phyloP scores from a whole-genome alignment of 2,329 filamentous ascomycete genomes.

The Neopestalotiopsis sp. region DNA sequence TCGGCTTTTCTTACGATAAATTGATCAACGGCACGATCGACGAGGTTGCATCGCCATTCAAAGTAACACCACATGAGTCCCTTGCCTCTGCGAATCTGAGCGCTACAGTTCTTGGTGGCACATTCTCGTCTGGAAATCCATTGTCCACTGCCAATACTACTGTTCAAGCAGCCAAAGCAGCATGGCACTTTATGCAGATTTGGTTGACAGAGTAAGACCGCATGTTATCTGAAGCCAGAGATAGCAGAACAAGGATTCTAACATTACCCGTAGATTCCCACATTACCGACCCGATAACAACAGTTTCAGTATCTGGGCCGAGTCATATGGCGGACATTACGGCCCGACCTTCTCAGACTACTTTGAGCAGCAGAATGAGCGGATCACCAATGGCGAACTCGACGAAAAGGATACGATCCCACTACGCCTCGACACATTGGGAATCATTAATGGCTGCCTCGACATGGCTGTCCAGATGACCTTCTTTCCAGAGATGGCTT shows the following conservation, averaged over 20 bases:
- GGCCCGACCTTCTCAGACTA: constrained; percentile 21
- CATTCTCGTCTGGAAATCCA: constrained; percentile 14
- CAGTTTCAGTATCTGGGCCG: constrained; percentile 58
- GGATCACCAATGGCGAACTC: constrained; percentile 2
- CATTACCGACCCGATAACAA: constrained; percentile 41
- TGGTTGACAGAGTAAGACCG: constrained; percentile 20
- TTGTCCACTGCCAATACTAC: constrained; percentile 19
- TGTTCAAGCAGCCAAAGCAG: constrained; percentile 4
- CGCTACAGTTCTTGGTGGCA: constrained; percentile 6
- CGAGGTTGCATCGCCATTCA: constrained; percentile 25
- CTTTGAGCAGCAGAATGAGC: constrained; percentile 17
- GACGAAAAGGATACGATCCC: not conserved
- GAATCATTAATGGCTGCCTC: constrained; percentile 75
- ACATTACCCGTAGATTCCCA: constrained; percentile 14
- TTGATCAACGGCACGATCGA: constrained; percentile 33
- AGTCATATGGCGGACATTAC: constrained; percentile 27
- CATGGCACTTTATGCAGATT: constrained; percentile 24
- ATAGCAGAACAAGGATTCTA: not conserved
- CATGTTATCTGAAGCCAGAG: not conserved
- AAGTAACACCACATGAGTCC: not conserved
- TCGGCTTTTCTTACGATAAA: constrained; percentile 37
- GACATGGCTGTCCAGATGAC: constrained; percentile 68
- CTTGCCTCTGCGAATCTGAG: not conserved
- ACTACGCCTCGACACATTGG: constrained; percentile 65
- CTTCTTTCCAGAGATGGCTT: constrained; percentile 61